These are phyloP conservation scores for Sanguinoderma infundibulare DNA, from an alignment of 1,284 basidiomycete genomes.

Conservation along the genomic window DNA sequence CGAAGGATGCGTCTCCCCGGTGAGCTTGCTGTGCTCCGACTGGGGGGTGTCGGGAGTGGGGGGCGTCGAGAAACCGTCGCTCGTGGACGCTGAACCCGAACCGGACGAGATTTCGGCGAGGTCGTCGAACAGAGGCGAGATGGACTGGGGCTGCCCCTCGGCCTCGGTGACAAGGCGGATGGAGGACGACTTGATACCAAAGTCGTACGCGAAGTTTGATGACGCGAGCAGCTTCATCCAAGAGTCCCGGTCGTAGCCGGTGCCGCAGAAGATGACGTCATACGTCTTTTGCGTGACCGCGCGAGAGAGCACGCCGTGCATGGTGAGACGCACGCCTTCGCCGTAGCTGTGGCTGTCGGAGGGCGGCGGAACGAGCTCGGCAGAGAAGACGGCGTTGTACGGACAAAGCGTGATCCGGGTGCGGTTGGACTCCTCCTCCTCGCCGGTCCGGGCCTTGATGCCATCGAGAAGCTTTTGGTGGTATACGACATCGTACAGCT, in stretches of 20 bases:
- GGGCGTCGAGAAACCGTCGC: conserved; percentile 24
- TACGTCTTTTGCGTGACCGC: conserved; percentile 43
- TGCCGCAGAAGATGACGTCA: conserved; percentile 59
- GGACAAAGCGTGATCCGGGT: conserved; percentile 44
- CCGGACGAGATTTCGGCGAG: conserved; percentile 14
- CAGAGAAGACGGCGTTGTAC: conserved; percentile 45
- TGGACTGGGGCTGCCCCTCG: conserved; percentile 23
- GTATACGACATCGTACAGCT: conserved; percentile 61
- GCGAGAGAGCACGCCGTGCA: conserved; percentile 43
- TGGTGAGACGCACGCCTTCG: conserved; percentile 38
- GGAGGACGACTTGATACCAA: conserved; percentile 40
- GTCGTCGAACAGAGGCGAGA: conserved; percentile 19
- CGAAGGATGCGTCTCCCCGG: conserved; percentile 28
- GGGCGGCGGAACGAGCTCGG: conserved; percentile 28
- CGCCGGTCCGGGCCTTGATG: conserved; percentile 41
- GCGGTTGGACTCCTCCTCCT: conserved; percentile 19
- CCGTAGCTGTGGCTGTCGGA: conserved; percentile 22
- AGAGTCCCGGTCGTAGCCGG: conserved; percentile 58
- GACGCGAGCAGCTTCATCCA: conserved; percentile 51
- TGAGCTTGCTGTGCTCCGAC: conserved; percentile 21
- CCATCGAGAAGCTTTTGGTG: conserved; percentile 54
- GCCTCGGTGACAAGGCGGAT: conserved; percentile 29
- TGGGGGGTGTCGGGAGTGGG: conserved; percentile 24
- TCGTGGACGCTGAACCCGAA: conserved; percentile 16
- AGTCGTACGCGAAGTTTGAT: conserved; percentile 48